Conservation (phyloP, 2,329 filamentous ascomycete genomes). For the Aspergillus sp. region DNA sequence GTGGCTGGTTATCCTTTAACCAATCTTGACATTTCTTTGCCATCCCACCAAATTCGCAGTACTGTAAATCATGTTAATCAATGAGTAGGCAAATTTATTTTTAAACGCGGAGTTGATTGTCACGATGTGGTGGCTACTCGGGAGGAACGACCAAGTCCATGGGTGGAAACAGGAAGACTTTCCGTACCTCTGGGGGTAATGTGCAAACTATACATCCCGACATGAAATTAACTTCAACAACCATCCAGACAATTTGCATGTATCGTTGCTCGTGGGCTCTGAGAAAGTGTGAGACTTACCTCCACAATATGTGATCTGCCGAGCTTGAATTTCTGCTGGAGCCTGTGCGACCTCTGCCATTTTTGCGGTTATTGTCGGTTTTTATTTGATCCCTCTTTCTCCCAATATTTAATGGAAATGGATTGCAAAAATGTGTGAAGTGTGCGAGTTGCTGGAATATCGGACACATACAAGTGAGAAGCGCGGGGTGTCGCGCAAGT, state of each 20-base stretch:
- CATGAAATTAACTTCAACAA: not conserved
- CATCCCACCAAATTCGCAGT: slow-evolving; percentile 97
- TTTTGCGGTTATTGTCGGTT: slow-evolving; percentile 1
- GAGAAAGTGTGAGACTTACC: slow-evolving; percentile 40
- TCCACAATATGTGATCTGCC: slow-evolving; percentile 62
- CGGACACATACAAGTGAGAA: not conserved
- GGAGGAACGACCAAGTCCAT: not conserved
- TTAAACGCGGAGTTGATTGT: not conserved
- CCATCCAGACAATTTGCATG: not conserved
- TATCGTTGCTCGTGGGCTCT: not conserved
- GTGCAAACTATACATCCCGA: slow-evolving; percentile 54
- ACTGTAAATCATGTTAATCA: slow-evolving; percentile 57
- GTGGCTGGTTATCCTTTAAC: slow-evolving; percentile 73
- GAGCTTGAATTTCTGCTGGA: slow-evolving; percentile 49
- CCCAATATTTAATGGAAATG: not conserved
- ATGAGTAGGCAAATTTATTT: not conserved
- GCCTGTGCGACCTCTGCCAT: slow-evolving; percentile 39
- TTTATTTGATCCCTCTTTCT: not conserved
- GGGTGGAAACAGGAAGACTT: slow-evolving; percentile 23
- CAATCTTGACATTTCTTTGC: slow-evolving; percentile 97
- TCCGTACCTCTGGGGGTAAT: slow-evolving; percentile 65
- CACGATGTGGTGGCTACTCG: not conserved
- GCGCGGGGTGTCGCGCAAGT: not conserved
- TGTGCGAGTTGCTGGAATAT: not conserved
- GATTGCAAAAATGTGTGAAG: not conserved